Evolutionary conservation across 345 rosid species (phyloP).

Genomic region (Zanthoxylum bungeanum): DNA sequence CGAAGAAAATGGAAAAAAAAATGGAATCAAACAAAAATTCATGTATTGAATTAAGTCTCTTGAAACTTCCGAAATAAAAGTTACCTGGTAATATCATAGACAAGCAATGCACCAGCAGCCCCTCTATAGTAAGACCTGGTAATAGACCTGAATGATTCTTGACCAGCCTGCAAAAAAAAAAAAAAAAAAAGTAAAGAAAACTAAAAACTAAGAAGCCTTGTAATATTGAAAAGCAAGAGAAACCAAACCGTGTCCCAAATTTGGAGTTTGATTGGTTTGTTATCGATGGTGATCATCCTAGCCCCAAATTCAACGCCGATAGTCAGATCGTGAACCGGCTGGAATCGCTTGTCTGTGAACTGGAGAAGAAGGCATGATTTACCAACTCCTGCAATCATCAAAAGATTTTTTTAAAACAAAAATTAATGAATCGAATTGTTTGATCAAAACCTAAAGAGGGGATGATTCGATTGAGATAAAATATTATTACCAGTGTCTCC

Average conservation of each 20-base stretch:
- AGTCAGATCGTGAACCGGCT: conserved; percentile 94
- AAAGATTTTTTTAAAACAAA: not conserved
- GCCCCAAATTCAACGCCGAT: conserved; percentile 99
- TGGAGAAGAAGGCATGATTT: conserved; percentile 96
- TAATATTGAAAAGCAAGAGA: not conserved
- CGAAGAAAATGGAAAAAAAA: no score
- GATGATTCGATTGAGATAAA: not conserved
- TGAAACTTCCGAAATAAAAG: not conserved
- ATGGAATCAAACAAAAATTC: not conserved
- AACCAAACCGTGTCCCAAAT: conserved; percentile 99
- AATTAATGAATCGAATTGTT: not conserved
- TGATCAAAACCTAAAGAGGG: not conserved
- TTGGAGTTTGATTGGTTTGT: conserved; percentile 93
- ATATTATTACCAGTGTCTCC: conserved; percentile 83
- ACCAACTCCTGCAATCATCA: conserved; percentile 63
- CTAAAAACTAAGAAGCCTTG: no score
- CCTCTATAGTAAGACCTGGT: conserved; percentile 97
- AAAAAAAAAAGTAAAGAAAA: not conserved
- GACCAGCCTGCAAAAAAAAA: conserved; percentile 74
- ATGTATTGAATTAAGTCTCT: not conserved
- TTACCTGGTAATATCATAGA: conserved; percentile 94
- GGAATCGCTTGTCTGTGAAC: conserved; percentile 97
- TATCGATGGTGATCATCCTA: conserved; percentile 91
- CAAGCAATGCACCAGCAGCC: conserved; percentile 98
- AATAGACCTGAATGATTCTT: conserved; percentile 95